A percentile compares a stretch with the other conserved stretches of the same genome.
phyloP scores from a whole-genome alignment of 2,329 filamentous ascomycete species.

The Tolypocladium sp. region DNA sequence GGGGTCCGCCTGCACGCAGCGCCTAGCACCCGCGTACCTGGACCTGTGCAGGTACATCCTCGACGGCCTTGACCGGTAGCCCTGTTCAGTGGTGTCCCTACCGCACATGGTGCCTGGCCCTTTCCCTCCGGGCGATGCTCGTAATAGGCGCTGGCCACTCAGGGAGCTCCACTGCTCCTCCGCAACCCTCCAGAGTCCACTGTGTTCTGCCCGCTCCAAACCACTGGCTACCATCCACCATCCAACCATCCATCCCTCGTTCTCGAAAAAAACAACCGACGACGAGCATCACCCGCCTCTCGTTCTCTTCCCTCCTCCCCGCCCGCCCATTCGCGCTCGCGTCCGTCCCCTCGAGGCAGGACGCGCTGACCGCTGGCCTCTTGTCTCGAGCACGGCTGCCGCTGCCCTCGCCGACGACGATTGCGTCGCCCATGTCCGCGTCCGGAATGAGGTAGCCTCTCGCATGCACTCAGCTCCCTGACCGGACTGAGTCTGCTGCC shows the following conservation, averaged over 20 bases:
- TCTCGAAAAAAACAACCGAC: constrained; percentile 3
- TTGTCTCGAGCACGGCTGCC: not conserved
- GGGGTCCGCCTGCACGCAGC: not conserved
- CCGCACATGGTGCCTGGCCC: not conserved
- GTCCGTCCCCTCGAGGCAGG: not conserved
- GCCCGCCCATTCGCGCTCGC: not conserved
- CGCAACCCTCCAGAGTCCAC: constrained; percentile 1
- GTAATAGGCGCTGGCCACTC: constrained; percentile 3
- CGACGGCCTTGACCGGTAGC: not conserved
- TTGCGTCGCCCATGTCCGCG: constrained; percentile 2
- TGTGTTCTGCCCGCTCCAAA: not conserved
- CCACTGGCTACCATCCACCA: constrained; percentile 2
- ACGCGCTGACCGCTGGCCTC: not conserved
- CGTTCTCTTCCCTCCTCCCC: not conserved
- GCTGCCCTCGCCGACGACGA: constrained; percentile 2
- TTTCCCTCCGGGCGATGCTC: not conserved
- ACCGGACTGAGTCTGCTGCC: constrained; percentile 39
- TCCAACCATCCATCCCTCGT: not conserved
- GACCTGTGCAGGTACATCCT: not conserved
- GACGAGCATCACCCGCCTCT: not conserved
- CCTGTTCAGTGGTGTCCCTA: not conserved
- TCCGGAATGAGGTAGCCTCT: constrained; percentile 50
- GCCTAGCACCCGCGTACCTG: not conserved
- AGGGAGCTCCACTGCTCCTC: constrained; percentile 5
- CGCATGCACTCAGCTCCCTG: constrained; percentile 49